Conservation (phyloP, 108 stramenopile genomes). For the Fragilariopsis cylindrus region DNA sequence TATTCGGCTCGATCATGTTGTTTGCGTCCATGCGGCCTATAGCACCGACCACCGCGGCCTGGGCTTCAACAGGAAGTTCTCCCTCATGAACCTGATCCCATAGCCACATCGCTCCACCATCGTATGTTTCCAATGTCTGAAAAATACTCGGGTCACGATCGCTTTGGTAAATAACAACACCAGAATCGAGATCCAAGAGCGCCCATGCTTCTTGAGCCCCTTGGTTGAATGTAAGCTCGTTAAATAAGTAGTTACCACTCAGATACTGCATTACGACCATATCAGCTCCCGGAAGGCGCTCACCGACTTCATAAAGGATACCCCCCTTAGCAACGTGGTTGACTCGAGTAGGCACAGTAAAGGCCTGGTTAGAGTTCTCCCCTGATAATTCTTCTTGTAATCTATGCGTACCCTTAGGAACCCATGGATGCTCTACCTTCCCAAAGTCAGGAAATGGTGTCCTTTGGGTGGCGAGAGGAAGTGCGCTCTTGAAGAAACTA, state of each 20-base stretch:
- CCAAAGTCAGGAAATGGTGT: conserved; percentile 54
- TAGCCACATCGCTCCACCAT: conserved; percentile 58
- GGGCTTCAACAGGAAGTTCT: conserved; percentile 46
- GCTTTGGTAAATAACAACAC: conserved; percentile 63
- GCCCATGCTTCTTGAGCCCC: conserved; percentile 91
- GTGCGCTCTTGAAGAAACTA: conserved; percentile 48
- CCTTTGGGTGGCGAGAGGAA: conserved; percentile 44
- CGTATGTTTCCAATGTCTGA: conserved; percentile 75
- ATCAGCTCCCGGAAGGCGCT: conserved; percentile 62
- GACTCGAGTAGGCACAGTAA: conserved; percentile 83
- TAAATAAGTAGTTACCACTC: conserved; percentile 79
- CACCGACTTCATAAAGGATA: conserved; percentile 64
- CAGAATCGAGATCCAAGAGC: conserved; percentile 58
- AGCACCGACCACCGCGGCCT: conserved; percentile 74
- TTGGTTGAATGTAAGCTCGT: conserved; percentile 77
- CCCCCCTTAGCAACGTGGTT: conserved; percentile 89
- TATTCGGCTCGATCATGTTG: conserved; percentile 61
- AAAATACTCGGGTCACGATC: conserved; percentile 73
- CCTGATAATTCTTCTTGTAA: conserved; percentile 35
- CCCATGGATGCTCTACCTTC: conserved; percentile 64
- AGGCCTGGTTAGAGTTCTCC: conserved; percentile 61
- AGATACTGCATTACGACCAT: conserved; percentile 75
- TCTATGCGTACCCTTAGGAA: conserved; percentile 46
- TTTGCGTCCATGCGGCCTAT: conserved; percentile 82
- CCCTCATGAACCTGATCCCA: conserved; percentile 27